Percentiles rank a stretch among this genome's conserved stretches.
Conservation (phyloP, 768 basidiomycete genomes). For the Boletus tomentosulus region DNA sequence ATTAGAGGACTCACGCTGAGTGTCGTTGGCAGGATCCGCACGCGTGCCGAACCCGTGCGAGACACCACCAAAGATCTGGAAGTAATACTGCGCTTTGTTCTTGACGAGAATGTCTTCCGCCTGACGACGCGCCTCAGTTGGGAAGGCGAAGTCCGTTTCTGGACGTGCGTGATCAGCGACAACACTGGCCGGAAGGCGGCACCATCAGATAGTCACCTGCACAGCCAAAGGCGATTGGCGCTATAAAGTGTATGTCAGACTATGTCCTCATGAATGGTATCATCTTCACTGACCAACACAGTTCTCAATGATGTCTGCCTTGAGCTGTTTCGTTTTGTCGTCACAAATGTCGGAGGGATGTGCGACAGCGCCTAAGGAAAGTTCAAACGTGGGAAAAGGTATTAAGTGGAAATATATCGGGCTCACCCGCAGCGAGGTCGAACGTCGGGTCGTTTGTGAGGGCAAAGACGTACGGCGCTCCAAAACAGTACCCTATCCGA, state of each 20-base stretch:
- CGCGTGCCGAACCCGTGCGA: conserved; percentile 36
- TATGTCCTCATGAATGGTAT: neutral
- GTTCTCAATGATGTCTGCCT: conserved; percentile 44
- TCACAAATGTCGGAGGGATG: conserved; percentile 41
- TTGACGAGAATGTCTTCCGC: conserved; percentile 55
- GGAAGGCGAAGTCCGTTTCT: conserved; percentile 58
- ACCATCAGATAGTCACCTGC: conserved; percentile 38
- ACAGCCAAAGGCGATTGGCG: conserved; percentile 51
- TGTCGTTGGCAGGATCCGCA: conserved; percentile 25
- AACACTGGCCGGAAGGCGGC: neutral
- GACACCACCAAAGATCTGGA: conserved; percentile 52
- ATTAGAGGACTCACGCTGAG: conserved; percentile 16
- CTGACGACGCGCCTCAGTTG: conserved; percentile 45
- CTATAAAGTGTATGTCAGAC: conserved; percentile 27
- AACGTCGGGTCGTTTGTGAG: conserved; percentile 39
- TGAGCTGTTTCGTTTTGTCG: conserved; percentile 28
- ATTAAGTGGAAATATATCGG: neutral
- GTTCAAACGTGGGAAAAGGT: neutral
- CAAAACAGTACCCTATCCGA: conserved; percentile 54
- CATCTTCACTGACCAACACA: conserved; percentile 39
- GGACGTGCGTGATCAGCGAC: neutral
- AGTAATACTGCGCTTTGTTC: conserved; percentile 48
- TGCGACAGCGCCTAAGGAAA: conserved; percentile 45
- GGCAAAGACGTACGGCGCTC: conserved; percentile 49
- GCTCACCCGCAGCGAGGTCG: conserved; percentile 43